phyloP scores from a whole-genome alignment of 371 early-diverging fungal genomes.

The Smittium mucronatum region DNA sequence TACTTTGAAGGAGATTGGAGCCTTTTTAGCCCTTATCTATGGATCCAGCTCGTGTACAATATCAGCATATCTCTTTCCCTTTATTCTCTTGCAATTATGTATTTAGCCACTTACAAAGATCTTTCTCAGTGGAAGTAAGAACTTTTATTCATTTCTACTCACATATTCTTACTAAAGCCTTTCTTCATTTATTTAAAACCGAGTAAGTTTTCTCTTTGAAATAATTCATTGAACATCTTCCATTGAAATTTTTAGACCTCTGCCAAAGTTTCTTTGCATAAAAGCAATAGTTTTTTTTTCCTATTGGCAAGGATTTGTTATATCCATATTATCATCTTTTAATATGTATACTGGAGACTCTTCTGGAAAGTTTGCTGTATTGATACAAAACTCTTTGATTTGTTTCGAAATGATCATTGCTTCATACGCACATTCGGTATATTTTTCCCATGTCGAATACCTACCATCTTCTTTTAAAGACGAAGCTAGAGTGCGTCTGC shows the following conservation, averaged over 20 bases:
- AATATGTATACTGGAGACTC: constrained; percentile 44
- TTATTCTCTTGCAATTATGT: constrained; percentile 80
- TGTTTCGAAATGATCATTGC: constrained; percentile 85
- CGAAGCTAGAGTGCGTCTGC: constrained; percentile 59
- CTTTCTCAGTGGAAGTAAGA: constrained; percentile 45
- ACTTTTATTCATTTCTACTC: constrained; percentile 35
- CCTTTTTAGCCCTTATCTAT: constrained; percentile 58
- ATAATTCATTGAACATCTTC: too few relatives aligned
- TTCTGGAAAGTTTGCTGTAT: constrained; percentile 63
- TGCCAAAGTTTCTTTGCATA: constrained; percentile 88
- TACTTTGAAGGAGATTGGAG: constrained; percentile 76
- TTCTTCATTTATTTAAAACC: too few relatives aligned
- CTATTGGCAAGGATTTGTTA: constrained; percentile 87
- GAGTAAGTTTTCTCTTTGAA: too few relatives aligned
- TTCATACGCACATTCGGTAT: constrained; percentile 67
- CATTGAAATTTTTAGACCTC: constrained; percentile 36
- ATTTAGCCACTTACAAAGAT: constrained; percentile 69
- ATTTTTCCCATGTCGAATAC: constrained; percentile 67
- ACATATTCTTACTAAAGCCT: constrained; percentile 24
- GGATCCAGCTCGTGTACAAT: constrained; percentile 73
- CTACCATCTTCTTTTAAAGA: constrained; percentile 26
- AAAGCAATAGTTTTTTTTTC: constrained; percentile 91
- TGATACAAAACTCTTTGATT: constrained; percentile 83
- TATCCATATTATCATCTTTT: constrained; percentile 63
- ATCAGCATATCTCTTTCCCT: constrained; percentile 67